Conservation (phyloP, 257 asterid species). For the Solanum tacnaense region DNA sequence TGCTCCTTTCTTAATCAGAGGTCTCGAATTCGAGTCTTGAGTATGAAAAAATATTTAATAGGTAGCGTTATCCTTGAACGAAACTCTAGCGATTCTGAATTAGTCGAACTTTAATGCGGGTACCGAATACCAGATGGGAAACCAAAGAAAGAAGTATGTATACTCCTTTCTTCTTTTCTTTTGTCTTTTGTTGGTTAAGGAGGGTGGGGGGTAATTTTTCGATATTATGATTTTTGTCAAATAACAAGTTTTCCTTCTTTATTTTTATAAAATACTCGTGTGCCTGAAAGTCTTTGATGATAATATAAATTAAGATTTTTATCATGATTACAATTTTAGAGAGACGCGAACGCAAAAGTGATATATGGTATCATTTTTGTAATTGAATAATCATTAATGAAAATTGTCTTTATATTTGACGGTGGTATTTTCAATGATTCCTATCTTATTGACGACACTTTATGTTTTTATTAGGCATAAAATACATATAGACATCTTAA, state of each 20-base stretch:
- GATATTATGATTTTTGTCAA: too few relatives aligned
- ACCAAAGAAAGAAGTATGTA: neutral
- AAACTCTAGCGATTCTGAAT: rapidly evolving
- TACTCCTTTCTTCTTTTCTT: neutral
- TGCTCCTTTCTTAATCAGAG: too few relatives aligned
- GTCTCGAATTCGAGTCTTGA: rapidly evolving
- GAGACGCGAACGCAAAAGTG: neutral
- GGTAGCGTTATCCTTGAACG: rapidly evolving
- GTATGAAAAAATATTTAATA: too few relatives aligned
- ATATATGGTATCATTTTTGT: neutral
- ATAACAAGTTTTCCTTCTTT: too few relatives aligned
- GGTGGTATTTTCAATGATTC: neutral
- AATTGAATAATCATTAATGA: neutral
- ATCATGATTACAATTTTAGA: neutral
- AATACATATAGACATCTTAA: neutral
- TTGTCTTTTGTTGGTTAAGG: neutral
- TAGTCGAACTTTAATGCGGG: rapidly evolving
- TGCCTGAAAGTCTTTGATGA: neutral
- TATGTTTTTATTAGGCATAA: neutral
- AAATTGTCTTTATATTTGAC: neutral
- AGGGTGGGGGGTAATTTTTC: neutral
- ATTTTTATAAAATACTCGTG: too few relatives aligned
- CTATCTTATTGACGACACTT: neutral
- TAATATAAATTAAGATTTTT: too few relatives aligned
- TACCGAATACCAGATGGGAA: too few relatives aligned